Percentiles rank a stretch among this genome's conserved stretches.
Evolutionary conservation across 1,284 basidiomycete species (phyloP).

Genomic region (Exsudoporus floridanus): DNA sequence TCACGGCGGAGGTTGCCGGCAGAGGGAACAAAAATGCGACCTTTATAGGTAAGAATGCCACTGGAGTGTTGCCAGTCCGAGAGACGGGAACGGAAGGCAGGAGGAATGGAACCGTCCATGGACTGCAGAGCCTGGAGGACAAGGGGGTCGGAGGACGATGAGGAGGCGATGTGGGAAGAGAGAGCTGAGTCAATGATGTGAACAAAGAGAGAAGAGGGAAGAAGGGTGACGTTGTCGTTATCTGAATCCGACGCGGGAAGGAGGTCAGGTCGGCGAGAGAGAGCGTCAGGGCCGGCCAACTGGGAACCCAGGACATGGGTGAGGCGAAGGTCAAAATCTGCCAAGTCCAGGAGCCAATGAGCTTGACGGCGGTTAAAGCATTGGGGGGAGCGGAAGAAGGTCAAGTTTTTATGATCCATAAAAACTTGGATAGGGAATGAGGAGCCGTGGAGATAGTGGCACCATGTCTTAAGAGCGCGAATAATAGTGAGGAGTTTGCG

Average conservation of each 20-base stretch:
- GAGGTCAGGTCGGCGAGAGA: neutral
- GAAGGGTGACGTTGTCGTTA: neutral
- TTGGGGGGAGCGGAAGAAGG: neutral
- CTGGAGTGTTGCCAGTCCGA: neutral
- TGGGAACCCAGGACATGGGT: neutral
- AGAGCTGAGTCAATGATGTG: rapidly evolving
- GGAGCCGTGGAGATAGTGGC: neutral
- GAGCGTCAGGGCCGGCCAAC: neutral
- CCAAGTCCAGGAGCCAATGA: rapidly evolving
- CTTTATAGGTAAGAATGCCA: neutral
- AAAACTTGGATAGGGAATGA: too few relatives aligned
- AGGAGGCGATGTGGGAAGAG: neutral
- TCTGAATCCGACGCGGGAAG: too few relatives aligned
- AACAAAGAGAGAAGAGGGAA: neutral
- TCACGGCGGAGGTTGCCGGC: too few relatives aligned
- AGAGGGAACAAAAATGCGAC: too few relatives aligned
- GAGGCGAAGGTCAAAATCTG: neutral
- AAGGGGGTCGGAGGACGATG: neutral
- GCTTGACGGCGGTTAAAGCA: neutral
- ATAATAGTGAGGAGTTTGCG: neutral
- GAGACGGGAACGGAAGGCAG: neutral
- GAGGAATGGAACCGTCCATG: neutral
- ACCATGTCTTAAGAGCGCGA: neutral
- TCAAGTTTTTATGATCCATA: neutral
- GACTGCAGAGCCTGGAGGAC: neutral